phyloP scores from a whole-genome alignment of 805 yeast species.

The Metschnikowia cubensis region DNA sequence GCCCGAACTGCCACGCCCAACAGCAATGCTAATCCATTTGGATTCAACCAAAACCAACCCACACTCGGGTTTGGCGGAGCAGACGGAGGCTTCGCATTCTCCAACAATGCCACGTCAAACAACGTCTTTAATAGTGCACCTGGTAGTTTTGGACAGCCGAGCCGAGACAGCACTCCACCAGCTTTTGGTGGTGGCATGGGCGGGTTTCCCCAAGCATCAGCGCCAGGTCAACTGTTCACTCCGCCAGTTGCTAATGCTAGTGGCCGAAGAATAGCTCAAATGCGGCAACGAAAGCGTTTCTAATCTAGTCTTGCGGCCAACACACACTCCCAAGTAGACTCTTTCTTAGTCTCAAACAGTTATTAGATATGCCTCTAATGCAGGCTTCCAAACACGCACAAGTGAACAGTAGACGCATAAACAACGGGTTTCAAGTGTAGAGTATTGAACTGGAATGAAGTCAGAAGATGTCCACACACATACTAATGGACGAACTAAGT shows the following conservation, averaged over 20 bases:
- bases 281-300: conserved; percentile 30
- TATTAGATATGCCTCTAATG: background rate
- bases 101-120: conserved; percentile 9
- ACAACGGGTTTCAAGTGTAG: too few species aligned
- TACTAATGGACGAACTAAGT: too few species aligned
- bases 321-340: background rate
- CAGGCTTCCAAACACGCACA: background rate
- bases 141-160: conserved; percentile 15
- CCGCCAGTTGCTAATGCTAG: conserved; percentile 20
- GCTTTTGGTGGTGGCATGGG: conserved; percentile 16
- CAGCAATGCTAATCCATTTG: background rate
- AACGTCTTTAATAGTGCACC: conserved; percentile 14
- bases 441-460: too few species aligned
- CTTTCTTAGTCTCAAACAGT: background rate
- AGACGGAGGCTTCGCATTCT: conserved; percentile 12
- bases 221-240: conserved; percentile 11
- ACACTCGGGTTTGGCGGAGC: conserved; percentile 1
- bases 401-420: too few species aligned
- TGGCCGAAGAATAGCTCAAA: conserved; percentile 30
- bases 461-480: too few species aligned
- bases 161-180: conserved; percentile 17
- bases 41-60: conserved; percentile 5
- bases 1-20: conserved; percentile 4
- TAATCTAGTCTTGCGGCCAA: background rate
- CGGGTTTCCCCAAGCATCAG: conserved; percentile 1